Conservation (phyloP, 441 rosid species). For the Eutrema salsugineum region DNA sequence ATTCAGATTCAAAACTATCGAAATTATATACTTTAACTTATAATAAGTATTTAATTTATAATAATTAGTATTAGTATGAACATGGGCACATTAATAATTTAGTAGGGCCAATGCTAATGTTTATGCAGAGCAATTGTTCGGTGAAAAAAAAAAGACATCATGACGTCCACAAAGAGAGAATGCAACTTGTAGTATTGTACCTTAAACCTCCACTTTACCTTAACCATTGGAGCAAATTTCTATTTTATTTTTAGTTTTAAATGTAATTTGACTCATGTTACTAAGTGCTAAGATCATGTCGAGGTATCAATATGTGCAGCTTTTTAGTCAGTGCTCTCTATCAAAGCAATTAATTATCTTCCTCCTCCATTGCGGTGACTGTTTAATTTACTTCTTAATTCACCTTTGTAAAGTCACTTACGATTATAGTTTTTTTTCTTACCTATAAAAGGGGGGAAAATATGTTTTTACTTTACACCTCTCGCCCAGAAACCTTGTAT, state of each 20-base stretch:
- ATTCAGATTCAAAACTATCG: neutral
- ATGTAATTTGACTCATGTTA: neutral
- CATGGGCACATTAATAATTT: neutral
- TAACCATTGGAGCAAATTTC: conserved; percentile 14
- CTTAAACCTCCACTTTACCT: conserved; percentile 9
- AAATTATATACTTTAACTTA: neutral
- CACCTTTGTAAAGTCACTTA: conserved; percentile 16
- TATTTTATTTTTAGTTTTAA: neutral
- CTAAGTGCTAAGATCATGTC: conserved; percentile 12
- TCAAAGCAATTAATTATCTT: conserved; percentile 13
- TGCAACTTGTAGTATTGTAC: conserved; percentile 20
- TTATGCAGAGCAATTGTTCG: conserved; percentile 6
- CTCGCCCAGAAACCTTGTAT: neutral
- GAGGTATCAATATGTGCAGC: neutral
- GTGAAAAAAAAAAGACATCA: conserved; percentile 13
- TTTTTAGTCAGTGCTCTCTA: conserved; percentile 7
- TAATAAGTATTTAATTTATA: neutral
- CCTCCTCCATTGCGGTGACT: conserved; percentile 10
- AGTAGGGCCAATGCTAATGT: conserved; percentile 8
- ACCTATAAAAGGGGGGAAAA: neutral
- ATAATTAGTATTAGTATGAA: neutral
- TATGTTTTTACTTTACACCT: neutral
- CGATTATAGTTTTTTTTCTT: neutral
- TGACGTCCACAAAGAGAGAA: conserved; percentile 10
- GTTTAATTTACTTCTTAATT: conserved; percentile 16